These are phyloP conservation scores for Medicago truncatula DNA, from an alignment of 306 rosid genomes.

Conservation along the genomic window MtrunA17r5.0-ANR NC_053046.1:1783501-1784000, in stretches of 20 bases:
- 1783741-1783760: slow-evolving; percentile 74
- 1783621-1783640: slow-evolving; percentile 19
- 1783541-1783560: slow-evolving; percentile 81
- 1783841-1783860: slow-evolving; percentile 85
- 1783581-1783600: slow-evolving; percentile 95
- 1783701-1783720: slow-evolving; percentile 94
- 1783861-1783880: slow-evolving; percentile 98
- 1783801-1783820: slow-evolving; percentile 92
- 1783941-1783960: background rate
- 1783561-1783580: slow-evolving; percentile 82
- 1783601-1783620: slow-evolving; percentile 95
- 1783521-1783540: slow-evolving; percentile 95
- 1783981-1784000: background rate
- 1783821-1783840: slow-evolving; percentile 96
- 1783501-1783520: slow-evolving; percentile 80
- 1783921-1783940: background rate
- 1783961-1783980: slow-evolving; percentile 8
- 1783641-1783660: background rate
- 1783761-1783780: slow-evolving; percentile 88
- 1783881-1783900: slow-evolving; percentile 89
- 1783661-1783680: background rate
- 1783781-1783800: slow-evolving; percentile 67
- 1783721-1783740: slow-evolving; percentile 90
- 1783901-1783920: slow-evolving; percentile 8
- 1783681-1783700: slow-evolving; percentile 1